Percentiles rank a stretch among this genome's conserved stretches.
phyloP scores from a whole-genome alignment of 495 filamentous ascomycete genomes.

The Pseudomonodictys pantanalensis region DNA sequence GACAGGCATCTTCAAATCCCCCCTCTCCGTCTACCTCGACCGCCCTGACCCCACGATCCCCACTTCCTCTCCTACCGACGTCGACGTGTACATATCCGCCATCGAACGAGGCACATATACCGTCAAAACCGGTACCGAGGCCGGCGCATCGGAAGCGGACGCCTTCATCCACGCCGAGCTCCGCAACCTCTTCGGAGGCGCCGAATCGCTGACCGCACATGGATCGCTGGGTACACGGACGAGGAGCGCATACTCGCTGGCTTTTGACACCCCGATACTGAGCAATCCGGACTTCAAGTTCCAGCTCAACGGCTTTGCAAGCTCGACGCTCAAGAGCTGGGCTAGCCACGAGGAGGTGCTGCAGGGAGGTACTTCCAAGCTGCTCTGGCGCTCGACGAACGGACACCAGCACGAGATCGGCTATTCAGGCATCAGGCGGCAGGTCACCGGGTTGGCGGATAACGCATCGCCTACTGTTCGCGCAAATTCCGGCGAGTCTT shows the following conservation, averaged over 20 bases:
- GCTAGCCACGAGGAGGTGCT: constrained; percentile 88
- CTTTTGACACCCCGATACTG: constrained; percentile 74
- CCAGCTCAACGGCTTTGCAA: constrained; percentile 72
- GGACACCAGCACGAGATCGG: constrained; percentile 68
- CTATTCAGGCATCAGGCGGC: constrained; percentile 81
- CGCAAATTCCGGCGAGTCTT: constrained; percentile 81
- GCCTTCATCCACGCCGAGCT: constrained; percentile 79
- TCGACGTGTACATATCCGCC: constrained; percentile 73
- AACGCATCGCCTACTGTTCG: constrained; percentile 77
- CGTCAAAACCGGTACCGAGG: constrained; percentile 87
- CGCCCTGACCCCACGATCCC: constrained; percentile 58
- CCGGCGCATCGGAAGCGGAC: constrained; percentile 86
- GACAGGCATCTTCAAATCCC: constrained; percentile 79
- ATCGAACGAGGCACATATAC: constrained; percentile 74
- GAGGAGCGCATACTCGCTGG: constrained; percentile 79
- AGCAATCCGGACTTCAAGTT: constrained; percentile 76
- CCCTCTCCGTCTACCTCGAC: constrained; percentile 77
- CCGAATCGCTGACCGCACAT: constrained; percentile 81
- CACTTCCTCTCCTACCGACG: constrained; percentile 62
- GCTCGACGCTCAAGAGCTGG: constrained; percentile 80
- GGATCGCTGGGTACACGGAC: constrained; percentile 86
- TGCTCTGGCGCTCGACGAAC: constrained; percentile 61
- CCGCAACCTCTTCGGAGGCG: constrained; percentile 92
- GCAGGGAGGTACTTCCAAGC: constrained; percentile 72
- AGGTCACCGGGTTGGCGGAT: constrained; percentile 71